Base-by-base conservation (phyloP, 176 grass and related monocot species). In the Luzula sylvatica region DNA sequence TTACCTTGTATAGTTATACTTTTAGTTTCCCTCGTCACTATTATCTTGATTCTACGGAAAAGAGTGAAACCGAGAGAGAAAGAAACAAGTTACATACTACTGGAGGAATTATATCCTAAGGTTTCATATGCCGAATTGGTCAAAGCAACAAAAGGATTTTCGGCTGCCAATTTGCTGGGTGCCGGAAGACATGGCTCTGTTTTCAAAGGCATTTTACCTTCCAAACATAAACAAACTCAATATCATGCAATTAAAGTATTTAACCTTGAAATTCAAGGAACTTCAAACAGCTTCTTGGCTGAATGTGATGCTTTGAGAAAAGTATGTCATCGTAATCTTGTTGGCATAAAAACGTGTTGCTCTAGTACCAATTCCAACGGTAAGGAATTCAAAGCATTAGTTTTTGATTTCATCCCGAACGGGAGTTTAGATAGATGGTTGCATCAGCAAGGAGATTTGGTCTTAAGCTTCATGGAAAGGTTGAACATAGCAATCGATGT, bases 341-440 rank as follows among this genome's bases (percentile, higher is more conserved):
- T 68, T 20, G 21, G 23, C 39, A 21, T 68, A 16, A 50, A 40
- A 17, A 68, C 47, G 8, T 41, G 26, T 16, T 68, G 65, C 21
- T 26, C 49, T 5, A 68, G 26, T 2, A 28, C 15, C 15, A 42
- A 54, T 55, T 32, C 7, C 15, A 24, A 26, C 25, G 39, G 57
- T 15, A 45, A 61, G 42, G 40, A 20, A 4, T 61, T 61, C 17
- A 61, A 75, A 67, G 86, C 86, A 15, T 23, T 89, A 3, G 67
- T 83, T 1, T 81, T 68, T 17, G 64, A 47, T 11, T 81, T 73
- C 42, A 74, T 85, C 72, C 54, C 4, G 0, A 85, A 73, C 44
- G 80, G 86, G n/a, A 92, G 58, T 58, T 52, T 92, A 38, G 81
- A 78, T 21, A 55, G 27, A 43, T 85, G 86, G 72, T 11, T 92